Conservation (phyloP, 2,329 filamentous ascomycete species). For the Claviceps paspali region DNA sequence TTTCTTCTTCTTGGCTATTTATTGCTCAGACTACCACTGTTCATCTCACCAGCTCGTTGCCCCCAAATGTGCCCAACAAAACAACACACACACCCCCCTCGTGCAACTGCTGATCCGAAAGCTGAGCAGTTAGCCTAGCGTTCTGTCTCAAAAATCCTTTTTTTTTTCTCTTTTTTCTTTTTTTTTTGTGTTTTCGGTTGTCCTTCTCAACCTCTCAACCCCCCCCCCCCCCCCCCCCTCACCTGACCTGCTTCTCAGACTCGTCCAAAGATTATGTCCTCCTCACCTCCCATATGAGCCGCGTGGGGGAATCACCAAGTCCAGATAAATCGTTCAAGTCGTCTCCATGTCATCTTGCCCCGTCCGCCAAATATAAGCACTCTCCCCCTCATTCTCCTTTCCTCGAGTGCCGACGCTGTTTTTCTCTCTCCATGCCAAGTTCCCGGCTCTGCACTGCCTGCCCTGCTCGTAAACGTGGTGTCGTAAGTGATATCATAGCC, state of each 20-base stretch:
- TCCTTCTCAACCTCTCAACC: too few relatives aligned
- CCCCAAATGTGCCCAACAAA: too few relatives aligned
- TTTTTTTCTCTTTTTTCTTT: conserved; percentile 7
- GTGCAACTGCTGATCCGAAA: conserved; percentile 5
- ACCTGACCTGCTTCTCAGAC: neutral
- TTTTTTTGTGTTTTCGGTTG: neutral
- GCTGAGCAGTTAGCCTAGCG: conserved; percentile 5
- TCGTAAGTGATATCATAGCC: conserved; percentile 22
- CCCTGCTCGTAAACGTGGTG: conserved; percentile 13
- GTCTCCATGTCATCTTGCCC: neutral
- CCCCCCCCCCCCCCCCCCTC: too few relatives aligned
- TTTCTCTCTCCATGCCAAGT: too few relatives aligned
- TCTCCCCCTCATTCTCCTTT: neutral
- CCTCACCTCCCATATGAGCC: conserved; percentile 1
- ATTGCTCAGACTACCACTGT: conserved; percentile 4
- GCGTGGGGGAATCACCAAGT: neutral
- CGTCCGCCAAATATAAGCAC: neutral
- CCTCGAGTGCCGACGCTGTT: neutral
- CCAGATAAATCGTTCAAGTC: neutral
- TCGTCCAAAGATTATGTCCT: conserved; percentile 1
- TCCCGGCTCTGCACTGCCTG: neutral
- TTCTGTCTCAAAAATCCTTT: conserved; percentile 15
- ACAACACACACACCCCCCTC: too few relatives aligned
- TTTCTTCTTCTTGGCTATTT: too few relatives aligned
- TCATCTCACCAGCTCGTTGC: conserved; percentile 1